Base-by-base conservation (phyloP, 1,284 basidiomycete species). In the Fomitopsis schrenkii region DNA sequence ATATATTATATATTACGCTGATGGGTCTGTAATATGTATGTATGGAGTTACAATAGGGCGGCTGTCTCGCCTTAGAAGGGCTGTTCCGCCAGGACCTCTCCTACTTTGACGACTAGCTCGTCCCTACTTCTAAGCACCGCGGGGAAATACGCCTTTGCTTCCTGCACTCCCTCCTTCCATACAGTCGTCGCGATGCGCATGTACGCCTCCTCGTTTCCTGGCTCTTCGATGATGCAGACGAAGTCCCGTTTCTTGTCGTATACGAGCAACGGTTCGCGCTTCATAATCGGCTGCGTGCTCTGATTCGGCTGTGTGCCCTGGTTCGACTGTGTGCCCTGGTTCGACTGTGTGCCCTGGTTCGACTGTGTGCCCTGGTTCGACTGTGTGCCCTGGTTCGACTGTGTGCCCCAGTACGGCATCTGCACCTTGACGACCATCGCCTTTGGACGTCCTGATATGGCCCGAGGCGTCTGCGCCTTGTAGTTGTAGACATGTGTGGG, bases 221-320 rank as follows among this genome's bases (percentile, higher is more conserved):
- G 52, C 14, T 73, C 70, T 26, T 67, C 22, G 19, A 83, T 70
- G 0, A 67, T 66, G 63, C 83, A 85, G 8, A 78, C 74, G 45
- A 86, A 80, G 60, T 83, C 79, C 3, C 79, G 72, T 64, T 80
- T 83, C 71, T 81, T 80, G 59, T 77, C 80, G 66, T 84, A 86
- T 17, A 86, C 74, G 44, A 80, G 62, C 28, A 84, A 59, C 53
- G 72, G 62, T 2, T 72, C 75, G 8, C 57, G 28, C 14, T 10
- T 17, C 53, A 52, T 41, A 35, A 50, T 26, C 9, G 59, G 22
- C 22, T 22, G 22, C 22, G 22, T 22, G 22, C 22, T 22, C 22
- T 22, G 22, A 22, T 22, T 22, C 22, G 22, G 2, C 22, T 22
- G 22, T 22, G 22, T 22, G 22, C 22, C 22, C 22, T 22, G 22